phyloP scores from a whole-genome alignment of 176 grass and related monocot genomes.

The Musa acuminata region DNA sequence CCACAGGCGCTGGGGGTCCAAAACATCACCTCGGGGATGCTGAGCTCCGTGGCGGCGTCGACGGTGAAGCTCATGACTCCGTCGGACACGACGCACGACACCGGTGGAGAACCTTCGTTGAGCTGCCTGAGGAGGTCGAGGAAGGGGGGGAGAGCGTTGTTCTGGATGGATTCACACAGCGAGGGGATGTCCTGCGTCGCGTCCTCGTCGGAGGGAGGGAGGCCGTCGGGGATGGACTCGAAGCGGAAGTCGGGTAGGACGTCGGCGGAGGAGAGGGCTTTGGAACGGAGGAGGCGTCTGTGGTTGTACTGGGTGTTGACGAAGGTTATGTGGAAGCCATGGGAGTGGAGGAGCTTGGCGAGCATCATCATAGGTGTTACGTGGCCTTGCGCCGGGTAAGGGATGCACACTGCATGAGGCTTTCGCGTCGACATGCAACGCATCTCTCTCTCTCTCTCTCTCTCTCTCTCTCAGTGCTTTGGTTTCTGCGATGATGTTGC shows the following conservation, averaged over 20 bases:
- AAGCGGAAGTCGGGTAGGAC: conserved; percentile 5
- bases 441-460: conserved; percentile 8
- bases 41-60: background rate
- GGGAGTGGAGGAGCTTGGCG: too few relatives aligned
- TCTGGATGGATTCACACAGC: background rate
- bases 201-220: conserved; percentile 1
- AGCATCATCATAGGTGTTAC: conserved; percentile 1
- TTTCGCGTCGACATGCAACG: background rate
- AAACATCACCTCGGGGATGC: background rate
- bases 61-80: conserved; percentile 11
- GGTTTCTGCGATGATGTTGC: background rate
- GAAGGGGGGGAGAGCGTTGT: background rate
- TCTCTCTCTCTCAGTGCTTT: background rate
- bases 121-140: background rate
- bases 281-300: too few relatives aligned
- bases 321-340: too few relatives aligned
- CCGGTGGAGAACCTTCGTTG: background rate
- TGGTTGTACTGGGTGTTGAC: too few relatives aligned
- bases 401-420: background rate
- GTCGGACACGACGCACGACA: conserved; percentile 4
- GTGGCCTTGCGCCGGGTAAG: conserved; percentile 9
- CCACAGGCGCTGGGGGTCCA: conserved; percentile 9
- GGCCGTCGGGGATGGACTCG: conserved; percentile 14
- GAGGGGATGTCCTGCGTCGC: conserved; percentile 2
- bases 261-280: too few relatives aligned